Evolutionary conservation across 2,329 filamentous ascomycete genomes (phyloP), one percentile per base, ranked within the genome.

Genomic region (Bipolaris oryzae): DNA sequence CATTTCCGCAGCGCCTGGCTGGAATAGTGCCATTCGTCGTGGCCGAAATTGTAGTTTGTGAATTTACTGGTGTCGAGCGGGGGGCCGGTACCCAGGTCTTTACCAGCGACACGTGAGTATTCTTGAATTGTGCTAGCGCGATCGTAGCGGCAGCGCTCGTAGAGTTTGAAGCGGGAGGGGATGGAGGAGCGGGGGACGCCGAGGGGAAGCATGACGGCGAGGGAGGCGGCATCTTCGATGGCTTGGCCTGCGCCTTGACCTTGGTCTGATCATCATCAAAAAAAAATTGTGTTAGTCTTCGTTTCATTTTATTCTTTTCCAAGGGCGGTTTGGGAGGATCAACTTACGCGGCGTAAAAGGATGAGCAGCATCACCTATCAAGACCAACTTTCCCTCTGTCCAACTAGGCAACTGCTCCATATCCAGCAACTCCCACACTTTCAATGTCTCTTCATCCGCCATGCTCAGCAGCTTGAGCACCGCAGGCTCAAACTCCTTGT

Each of bases 331-430:
- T 31, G 10, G 15, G 15, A 15, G 43, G 20, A 5, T 2, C 10
- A 71, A 71, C 79, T 71, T 69, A 82, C 80, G 82, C 13, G 87
- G 88, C 0, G 87, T 76, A 64, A 90, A 89, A 0, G 88, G 87
- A 68, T 91, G 88, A 0, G 86, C 88, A 0, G 88, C 86, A 67
- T 90, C 88, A 0, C 88, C 88, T 0, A 90, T 71, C 0, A 89
- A 71, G 1, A 81, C 85, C 16, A 89, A 68, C 5, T 77, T 80
- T 0, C 74, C 82, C 2, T 82, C 80, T 0, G 79, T 76, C 83
- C 86, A 90, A 0, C 74, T 78, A 0, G 82, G 79, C 15, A 90
- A 71, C 1, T 79, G 74, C 3, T 84, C 80, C 84, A 89, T 88
- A 60, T 90, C 88, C 15, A 75, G 46, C 44, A 76, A 45, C 50